Conservation (phyloP, 2,329 filamentous ascomycete genomes). For the Epichloe gansuensis region DNA sequence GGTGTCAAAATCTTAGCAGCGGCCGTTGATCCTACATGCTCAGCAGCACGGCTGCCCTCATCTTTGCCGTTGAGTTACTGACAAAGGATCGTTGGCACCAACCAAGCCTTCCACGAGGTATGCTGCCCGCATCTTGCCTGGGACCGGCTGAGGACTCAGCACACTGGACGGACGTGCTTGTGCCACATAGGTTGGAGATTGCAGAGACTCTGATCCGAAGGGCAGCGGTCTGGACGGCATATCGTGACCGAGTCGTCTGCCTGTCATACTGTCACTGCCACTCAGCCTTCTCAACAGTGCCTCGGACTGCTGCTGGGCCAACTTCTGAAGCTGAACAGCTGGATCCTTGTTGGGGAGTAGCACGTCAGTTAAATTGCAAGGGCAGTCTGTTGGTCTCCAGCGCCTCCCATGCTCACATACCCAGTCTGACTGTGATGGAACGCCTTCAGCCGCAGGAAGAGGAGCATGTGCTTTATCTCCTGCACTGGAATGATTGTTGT, state of each 20-base stretch:
- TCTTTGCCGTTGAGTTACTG: not conserved
- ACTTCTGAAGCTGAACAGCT: constrained; percentile 53
- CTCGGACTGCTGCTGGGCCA: constrained; percentile 54
- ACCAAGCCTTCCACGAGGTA: not conserved
- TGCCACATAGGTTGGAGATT: constrained; percentile 16
- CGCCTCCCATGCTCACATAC: constrained; percentile 59
- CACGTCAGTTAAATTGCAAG: constrained; percentile 44
- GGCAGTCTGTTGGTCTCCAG: constrained; percentile 39
- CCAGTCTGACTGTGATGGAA: constrained; percentile 83
- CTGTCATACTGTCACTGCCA: constrained; percentile 16
- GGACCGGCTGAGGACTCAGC: constrained; percentile 6
- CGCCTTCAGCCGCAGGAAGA: constrained; percentile 67
- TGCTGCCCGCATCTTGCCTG: not conserved
- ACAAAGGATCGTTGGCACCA: not conserved
- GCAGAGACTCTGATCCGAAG: constrained; percentile 37
- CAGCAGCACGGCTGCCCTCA: not conserved
- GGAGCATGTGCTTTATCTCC: constrained; percentile 35
- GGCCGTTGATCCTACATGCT: not conserved
- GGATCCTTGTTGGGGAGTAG: constrained; percentile 51
- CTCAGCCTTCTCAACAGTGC: constrained; percentile 44
- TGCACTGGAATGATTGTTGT: constrained; percentile 30
- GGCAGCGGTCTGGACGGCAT: constrained; percentile 39
- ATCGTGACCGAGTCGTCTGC: constrained; percentile 22
- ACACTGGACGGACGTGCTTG: constrained; percentile 11
- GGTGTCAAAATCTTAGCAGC: not conserved